A percentile compares a stretch with the other conserved stretches of the same genome.
Conservation (phyloP, 2,329 filamentous ascomycete genomes). For the Aspergillus alliaceus region DNA sequence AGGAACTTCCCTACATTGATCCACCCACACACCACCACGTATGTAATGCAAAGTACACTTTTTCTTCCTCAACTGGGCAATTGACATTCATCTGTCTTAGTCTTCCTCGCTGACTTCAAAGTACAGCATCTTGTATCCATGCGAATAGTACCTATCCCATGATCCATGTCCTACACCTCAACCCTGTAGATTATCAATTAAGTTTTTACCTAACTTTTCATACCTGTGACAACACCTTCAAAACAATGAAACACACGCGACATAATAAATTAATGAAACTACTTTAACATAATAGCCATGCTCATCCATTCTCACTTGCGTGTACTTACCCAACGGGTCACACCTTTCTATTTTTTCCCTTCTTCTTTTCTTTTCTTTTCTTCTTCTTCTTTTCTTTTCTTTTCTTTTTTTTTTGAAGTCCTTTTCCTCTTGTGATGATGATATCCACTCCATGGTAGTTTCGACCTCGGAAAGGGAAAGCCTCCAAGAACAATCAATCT, state of each 20-base stretch:
- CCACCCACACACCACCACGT: neutral
- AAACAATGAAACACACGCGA: neutral
- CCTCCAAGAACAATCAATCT: slow-evolving; percentile 19
- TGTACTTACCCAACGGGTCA: too few species aligned
- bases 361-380: too few species aligned
- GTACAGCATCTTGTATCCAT: neutral
- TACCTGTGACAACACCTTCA: too few species aligned
- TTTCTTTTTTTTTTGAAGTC: neutral
- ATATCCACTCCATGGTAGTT: neutral
- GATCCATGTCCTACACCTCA: neutral
- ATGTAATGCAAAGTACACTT: neutral
- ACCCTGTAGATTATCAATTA: neutral
- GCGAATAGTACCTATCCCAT: neutral
- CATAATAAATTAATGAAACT: neutral
- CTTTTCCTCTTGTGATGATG: neutral
- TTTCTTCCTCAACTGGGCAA: neutral
- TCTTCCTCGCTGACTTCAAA: neutral
- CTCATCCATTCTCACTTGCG: too few species aligned
- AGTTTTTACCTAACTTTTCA: neutral
- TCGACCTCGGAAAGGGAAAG: slow-evolving; percentile 2
- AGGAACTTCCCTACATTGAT: neutral
- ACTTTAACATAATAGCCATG: too few species aligned
- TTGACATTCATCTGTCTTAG: neutral
- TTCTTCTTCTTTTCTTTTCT: neutral
- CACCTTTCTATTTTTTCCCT: neutral